A percentile compares a stretch with the other conserved stretches of the same genome.
These are phyloP conservation scores for Backusella mclennaniae DNA, from an alignment of 192 early-diverging fungal species.

Conservation along the genomic window DNA sequence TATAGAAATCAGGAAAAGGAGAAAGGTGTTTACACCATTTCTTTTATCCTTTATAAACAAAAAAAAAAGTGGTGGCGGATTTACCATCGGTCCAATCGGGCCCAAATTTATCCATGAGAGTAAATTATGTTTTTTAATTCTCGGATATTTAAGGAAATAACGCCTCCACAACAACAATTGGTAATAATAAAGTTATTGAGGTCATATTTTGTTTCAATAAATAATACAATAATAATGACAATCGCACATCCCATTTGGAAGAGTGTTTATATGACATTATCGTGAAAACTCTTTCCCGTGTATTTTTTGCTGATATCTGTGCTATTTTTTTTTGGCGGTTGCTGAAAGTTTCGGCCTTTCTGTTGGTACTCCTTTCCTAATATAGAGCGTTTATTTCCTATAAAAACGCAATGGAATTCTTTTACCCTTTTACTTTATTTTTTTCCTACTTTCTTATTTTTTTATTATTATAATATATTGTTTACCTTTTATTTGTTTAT, in stretches of 20 bases:
- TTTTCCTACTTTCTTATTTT: neutral
- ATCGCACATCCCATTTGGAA: neutral
- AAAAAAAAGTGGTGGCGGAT: neutral
- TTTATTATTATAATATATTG: neutral
- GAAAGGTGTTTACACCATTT: neutral
- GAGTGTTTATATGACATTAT: neutral
- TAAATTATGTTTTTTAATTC: neutral
- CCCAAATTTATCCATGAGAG: neutral
- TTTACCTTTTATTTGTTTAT: neutral
- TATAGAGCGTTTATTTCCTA: neutral
- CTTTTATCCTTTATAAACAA: neutral
- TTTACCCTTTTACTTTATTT: neutral
- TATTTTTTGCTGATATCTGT: neutral
- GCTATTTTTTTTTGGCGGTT: neutral
- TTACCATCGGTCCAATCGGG: conserved; percentile 14
- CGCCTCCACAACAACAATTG: neutral
- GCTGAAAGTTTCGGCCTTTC: neutral
- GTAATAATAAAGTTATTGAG: neutral
- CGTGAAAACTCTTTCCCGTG: conserved; percentile 1
- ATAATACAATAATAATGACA: neutral
- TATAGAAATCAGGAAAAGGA: neutral
- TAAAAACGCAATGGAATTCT: neutral
- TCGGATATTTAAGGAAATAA: conserved; percentile 14
- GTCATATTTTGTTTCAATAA: neutral
- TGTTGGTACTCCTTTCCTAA: conserved; percentile 1